Conservation (phyloP, 2,329 filamentous ascomycete genomes). For the Fusarium buharicum region DNA sequence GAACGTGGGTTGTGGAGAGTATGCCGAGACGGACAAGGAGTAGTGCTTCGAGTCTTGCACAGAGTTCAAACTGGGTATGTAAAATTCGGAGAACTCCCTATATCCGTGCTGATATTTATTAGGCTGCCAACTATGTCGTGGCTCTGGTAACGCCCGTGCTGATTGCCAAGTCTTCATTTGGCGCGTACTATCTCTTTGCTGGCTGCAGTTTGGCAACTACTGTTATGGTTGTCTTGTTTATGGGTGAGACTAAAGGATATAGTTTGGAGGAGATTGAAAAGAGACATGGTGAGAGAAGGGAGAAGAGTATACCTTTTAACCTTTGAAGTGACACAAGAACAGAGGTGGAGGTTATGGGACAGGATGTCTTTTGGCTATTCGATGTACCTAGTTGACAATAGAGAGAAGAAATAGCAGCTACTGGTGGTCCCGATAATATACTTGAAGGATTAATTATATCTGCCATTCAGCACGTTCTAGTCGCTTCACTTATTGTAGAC, state of each 20-base stretch:
- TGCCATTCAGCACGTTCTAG: too few species aligned
- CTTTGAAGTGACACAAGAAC: not conserved
- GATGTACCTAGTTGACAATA: too few species aligned
- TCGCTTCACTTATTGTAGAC: too few species aligned
- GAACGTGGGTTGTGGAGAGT: slow-evolving; percentile 66
- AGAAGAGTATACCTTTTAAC: slow-evolving; percentile 1
- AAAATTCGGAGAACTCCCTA: accelerated
- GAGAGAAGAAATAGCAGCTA: too few species aligned
- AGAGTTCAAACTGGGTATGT: slow-evolving; percentile 63
- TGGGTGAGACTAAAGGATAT: slow-evolving; percentile 57
- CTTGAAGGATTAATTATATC: too few species aligned
- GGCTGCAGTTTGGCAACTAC: slow-evolving; percentile 53
- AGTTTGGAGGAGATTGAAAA: slow-evolving; percentile 54
- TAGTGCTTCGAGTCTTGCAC: slow-evolving; percentile 63
- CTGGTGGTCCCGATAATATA: too few species aligned
- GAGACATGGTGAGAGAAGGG: slow-evolving; percentile 6
- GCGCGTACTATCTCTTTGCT: slow-evolving; percentile 59
- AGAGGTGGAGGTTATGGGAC: not conserved
- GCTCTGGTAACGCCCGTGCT: slow-evolving; percentile 57
- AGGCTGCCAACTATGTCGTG: slow-evolving; percentile 58
- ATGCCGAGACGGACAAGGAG: slow-evolving; percentile 65
- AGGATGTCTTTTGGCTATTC: too few species aligned
- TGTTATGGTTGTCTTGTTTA: slow-evolving; percentile 51
- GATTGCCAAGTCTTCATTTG: slow-evolving; percentile 53
- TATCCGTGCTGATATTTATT: not conserved